Base-by-base conservation (phyloP, 1,284 basidiomycete species). In the Moesziomyces antarcticus region DNA sequence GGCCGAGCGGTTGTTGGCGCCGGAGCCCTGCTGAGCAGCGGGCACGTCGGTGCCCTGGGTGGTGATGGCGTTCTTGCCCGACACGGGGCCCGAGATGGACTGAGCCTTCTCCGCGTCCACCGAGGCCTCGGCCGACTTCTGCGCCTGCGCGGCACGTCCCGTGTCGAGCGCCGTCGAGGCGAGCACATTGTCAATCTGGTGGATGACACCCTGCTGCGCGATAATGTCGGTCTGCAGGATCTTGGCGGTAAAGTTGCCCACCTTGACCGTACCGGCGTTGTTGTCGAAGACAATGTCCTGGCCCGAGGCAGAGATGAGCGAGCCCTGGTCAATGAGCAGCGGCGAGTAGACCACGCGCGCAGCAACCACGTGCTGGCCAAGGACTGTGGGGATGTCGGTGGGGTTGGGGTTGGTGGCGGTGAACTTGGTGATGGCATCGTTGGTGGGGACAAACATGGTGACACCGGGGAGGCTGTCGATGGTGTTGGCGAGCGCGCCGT, bases 221-320 rank as follows among this genome's bases (percentile, higher is more conserved):
- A 79, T 75, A 33, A 79, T 73, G 58, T 79, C 77, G 58, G 64
- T 69, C 44, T 78, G 72, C 5, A 75, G 35, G 48, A 79, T 66
- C 54, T 70, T 64, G 18, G 75, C 77, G 30, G 68, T 64, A n/a
- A 48, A 56, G 57, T 69, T 63, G 37, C 73, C 75, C 8, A 79
- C 75, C 24, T 55, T 64, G 55, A 79, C 62, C 2, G 69, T 67
- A 10, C 76, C 65, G 16, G 60, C 54, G 9, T 43, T 42, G 56
- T 67, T 61, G 69, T 78, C 68, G 30, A 64, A 75, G 22, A 67
- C 59, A 20, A 79, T 61, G 49, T 79, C 75, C 51, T 79, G 77
- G 8, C 75, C 77, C 7, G 61, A 64, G 16, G 64, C 46, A 13
- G 69, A 76, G 67, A 78, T 73, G 40, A 79, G 43, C 10, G 64